phyloP scores from a whole-genome alignment of 306 rosid species.

The Malus sylvestris region DNA sequence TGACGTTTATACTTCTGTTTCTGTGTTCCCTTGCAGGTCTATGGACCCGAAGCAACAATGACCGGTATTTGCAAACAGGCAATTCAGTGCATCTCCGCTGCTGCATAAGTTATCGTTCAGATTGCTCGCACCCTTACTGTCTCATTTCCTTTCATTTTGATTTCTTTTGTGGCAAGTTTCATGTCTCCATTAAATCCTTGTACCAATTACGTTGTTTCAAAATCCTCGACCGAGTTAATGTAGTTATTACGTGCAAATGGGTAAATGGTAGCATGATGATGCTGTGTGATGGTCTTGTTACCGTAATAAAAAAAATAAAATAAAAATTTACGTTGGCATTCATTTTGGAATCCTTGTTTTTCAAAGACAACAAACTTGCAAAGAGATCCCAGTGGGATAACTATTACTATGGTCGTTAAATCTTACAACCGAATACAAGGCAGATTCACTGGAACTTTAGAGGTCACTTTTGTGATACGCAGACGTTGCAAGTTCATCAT shows the following conservation, averaged over 20 bases:
- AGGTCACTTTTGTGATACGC: too few relatives aligned
- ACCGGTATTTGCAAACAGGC: slow-evolving; percentile 98
- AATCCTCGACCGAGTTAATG: slow-evolving; percentile 7
- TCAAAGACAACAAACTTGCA: background rate
- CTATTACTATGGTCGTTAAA: background rate
- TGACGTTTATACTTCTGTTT: slow-evolving; percentile 3
- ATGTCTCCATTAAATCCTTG: slow-evolving; percentile 1
- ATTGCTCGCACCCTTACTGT: background rate
- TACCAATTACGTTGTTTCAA: slow-evolving; percentile 13
- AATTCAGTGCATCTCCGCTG: slow-evolving; percentile 72
- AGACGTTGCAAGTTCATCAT: too few relatives aligned
- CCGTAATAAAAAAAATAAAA: background rate
- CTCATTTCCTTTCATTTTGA: background rate
- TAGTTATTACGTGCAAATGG: slow-evolving; percentile 5
- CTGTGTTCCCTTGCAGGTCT: slow-evolving; percentile 47
- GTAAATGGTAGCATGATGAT: background rate
- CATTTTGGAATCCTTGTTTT: background rate
- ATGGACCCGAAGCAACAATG: slow-evolving; percentile 98
- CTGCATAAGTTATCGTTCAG: slow-evolving; percentile 39
- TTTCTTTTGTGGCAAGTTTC: slow-evolving; percentile 1
- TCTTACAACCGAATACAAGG: background rate
- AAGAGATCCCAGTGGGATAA: too few relatives aligned
- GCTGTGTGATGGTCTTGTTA: background rate
- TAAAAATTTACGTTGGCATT: background rate
- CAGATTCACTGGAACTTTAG: background rate